Conservation (phyloP, 306 rosid genomes). For the Calophaca sinica region DNA sequence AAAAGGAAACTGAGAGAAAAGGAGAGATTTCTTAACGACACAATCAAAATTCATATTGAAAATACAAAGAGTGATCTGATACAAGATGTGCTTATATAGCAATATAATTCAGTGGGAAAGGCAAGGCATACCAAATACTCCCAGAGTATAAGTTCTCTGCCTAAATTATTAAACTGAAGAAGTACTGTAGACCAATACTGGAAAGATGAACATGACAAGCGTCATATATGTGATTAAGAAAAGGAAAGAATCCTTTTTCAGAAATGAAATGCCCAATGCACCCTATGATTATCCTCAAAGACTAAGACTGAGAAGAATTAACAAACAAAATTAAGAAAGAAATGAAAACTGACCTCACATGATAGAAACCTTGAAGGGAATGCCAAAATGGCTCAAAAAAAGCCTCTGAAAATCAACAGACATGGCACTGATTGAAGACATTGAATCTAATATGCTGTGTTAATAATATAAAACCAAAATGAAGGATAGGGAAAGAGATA, state of each 20-base stretch:
- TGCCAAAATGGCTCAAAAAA: slow-evolving; percentile 8
- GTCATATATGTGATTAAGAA: not conserved
- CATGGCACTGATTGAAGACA: not conserved
- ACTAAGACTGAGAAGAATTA: not conserved
- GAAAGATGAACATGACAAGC: not conserved
- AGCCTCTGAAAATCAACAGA: slow-evolving; percentile 13
- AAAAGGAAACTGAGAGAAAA: too few relatives aligned
- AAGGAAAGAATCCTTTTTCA: not conserved
- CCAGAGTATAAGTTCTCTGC: too few relatives aligned
- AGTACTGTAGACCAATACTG: too few relatives aligned
- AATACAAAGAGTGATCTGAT: too few relatives aligned
- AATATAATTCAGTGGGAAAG: too few relatives aligned
- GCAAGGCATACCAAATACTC: too few relatives aligned
- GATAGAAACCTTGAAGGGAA: slow-evolving; percentile 7
- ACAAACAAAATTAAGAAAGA: not conserved
- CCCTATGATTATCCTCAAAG: not conserved
- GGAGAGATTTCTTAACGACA: too few relatives aligned
- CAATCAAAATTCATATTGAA: too few relatives aligned
- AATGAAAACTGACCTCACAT: slow-evolving; percentile 6
- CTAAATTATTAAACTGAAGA: too few relatives aligned
- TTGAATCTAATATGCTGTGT: too few relatives aligned
- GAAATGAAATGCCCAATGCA: not conserved
- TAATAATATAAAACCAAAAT: not conserved
- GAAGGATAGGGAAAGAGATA: not conserved
- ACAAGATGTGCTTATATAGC: too few relatives aligned